Evolutionary conservation across 2,329 filamentous ascomycete genomes (phyloP).

Genomic region (Apiospora arundinis): DNA sequence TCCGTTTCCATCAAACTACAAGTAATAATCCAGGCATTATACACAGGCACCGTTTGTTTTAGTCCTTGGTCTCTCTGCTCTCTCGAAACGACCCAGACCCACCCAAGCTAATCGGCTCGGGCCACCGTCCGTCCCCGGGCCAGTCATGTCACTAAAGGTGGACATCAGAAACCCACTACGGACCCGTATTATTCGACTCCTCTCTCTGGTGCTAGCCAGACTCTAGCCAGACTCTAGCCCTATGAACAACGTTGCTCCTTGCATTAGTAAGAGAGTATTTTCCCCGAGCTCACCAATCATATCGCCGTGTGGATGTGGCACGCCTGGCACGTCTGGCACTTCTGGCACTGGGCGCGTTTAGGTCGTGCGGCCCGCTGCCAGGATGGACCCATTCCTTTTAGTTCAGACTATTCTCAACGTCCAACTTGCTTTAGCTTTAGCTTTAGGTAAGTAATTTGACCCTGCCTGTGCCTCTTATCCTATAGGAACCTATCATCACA

Average conservation of each 20-base stretch:
- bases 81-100: neutral
- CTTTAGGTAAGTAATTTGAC: neutral
- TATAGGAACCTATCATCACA: neutral
- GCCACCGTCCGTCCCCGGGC: neutral
- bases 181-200: neutral
- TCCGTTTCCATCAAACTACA: too few species aligned
- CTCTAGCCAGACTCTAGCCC: neutral
- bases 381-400: neutral
- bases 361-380: constrained; percentile 3
- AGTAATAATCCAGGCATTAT: too few species aligned
- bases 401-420: neutral
- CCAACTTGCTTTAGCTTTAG: too few species aligned
- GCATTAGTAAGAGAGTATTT: neutral
- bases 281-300: neutral
- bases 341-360: neutral
- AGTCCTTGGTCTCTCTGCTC: neutral
- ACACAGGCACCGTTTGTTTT: too few species aligned
- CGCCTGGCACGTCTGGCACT: too few species aligned
- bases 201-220: too few species aligned
- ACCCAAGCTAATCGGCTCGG: neutral
- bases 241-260: neutral
- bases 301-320: neutral
- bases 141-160: neutral
- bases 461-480: neutral
- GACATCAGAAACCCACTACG: neutral